phyloP scores from a whole-genome alignment of 2,329 filamentous ascomycete species.

The Fusarium paranaense region DNA sequence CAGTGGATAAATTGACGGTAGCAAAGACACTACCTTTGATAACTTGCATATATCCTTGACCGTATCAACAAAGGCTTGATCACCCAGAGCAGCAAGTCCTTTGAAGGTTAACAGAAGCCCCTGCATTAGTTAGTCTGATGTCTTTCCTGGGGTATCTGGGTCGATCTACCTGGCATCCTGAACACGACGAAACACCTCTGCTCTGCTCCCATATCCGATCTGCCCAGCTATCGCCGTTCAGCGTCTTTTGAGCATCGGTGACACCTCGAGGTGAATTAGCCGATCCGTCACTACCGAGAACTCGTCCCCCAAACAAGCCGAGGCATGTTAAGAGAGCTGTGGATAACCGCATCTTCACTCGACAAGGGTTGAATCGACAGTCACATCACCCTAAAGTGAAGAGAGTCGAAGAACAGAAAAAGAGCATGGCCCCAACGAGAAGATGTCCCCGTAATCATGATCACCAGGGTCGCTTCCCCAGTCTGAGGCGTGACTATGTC shows the following conservation, averaged over 20 bases:
- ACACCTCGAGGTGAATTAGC: conserved; percentile 9
- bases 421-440: not conserved
- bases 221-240: conserved; percentile 27
- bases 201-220: conserved; percentile 32
- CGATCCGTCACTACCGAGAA: conserved; percentile 12
- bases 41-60: conserved; percentile 49
- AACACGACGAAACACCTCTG: conserved; percentile 31
- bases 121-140: conserved; percentile 27
- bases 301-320: conserved; percentile 10
- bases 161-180: conserved; percentile 33
- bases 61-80: conserved; percentile 52
- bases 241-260: conserved; percentile 18
- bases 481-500: conserved; percentile 23
- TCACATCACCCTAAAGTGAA: not conserved
- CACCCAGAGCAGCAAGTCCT: conserved; percentile 56
- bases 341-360: conserved; percentile 17
- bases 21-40: conserved; percentile 42
- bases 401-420: not conserved
- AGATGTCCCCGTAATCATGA: conserved; percentile 8
- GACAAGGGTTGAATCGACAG: not conserved
- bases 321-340: conserved; percentile 20
- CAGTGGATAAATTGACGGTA: not conserved
- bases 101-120: conserved; percentile 55
- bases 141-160: not conserved
- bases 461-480: conserved; percentile 10